Percentiles rank a stretch among this genome's conserved stretches.
Conservation (phyloP, 2,329 filamentous ascomycete genomes). For the Ampelomyces quisqualis region DNA sequence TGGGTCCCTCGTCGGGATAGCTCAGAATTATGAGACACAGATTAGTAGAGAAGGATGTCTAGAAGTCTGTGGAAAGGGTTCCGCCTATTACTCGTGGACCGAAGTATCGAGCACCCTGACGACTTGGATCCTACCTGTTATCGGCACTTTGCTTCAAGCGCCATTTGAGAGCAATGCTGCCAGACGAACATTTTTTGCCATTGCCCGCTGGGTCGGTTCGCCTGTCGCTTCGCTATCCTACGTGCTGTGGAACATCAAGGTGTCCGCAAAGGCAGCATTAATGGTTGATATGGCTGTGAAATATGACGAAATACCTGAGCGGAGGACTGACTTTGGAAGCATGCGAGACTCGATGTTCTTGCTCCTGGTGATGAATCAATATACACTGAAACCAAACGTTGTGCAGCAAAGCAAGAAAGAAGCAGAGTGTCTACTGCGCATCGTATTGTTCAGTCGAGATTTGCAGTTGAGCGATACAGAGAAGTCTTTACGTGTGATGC, state of each 20-base stretch:
- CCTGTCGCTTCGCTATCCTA: constrained; percentile 43
- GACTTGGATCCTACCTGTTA: constrained; percentile 45
- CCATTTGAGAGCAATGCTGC: constrained; percentile 47
- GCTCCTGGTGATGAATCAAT: constrained; percentile 50
- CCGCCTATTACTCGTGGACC: constrained; percentile 38
- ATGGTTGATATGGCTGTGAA: constrained; percentile 45
- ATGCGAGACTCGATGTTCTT: constrained; percentile 50
- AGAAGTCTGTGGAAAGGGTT: constrained; percentile 37
- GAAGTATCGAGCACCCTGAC: constrained; percentile 40
- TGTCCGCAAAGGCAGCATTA: constrained; percentile 43
- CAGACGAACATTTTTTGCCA: constrained; percentile 40
- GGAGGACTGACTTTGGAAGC: constrained; percentile 38
- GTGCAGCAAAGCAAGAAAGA: constrained; percentile 24
- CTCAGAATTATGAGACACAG: constrained; percentile 19
- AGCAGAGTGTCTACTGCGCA: constrained; percentile 44
- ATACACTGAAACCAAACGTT: constrained; percentile 39
- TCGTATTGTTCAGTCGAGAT: constrained; percentile 46
- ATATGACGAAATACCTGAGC: constrained; percentile 31
- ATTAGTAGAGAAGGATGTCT: constrained; percentile 39
- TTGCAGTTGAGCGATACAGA: constrained; percentile 31
- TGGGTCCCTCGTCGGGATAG: constrained; percentile 18
- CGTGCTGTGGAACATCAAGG: constrained; percentile 47
- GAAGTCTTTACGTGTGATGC: constrained; percentile 35
- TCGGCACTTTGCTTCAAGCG: constrained; percentile 45
- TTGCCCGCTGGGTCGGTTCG: constrained; percentile 42